Conservation (phyloP, 1,139 yeast genomes). For the Hyphopichia khmerensis region DNA sequence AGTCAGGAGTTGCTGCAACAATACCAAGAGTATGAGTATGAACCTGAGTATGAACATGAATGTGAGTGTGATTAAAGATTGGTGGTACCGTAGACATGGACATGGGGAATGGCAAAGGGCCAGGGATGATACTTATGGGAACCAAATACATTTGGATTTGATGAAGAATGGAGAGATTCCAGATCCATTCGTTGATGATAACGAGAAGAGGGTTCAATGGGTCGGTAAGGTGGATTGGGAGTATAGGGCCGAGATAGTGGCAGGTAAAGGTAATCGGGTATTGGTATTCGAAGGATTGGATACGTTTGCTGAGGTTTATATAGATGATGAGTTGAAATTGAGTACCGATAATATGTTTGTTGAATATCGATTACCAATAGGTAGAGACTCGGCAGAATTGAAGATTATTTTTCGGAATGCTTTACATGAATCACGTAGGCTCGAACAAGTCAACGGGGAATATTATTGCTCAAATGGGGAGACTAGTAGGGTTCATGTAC, state of each 20-base stretch:
- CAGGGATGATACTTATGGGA: constrained; percentile 8
- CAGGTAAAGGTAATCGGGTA: background rate
- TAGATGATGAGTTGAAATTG: constrained; percentile 32
- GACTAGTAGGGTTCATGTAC: constrained; percentile 35
- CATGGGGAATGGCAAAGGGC: background rate
- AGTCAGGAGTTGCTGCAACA: too few relatives aligned
- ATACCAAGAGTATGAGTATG: too few relatives aligned
- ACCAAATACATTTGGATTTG: constrained; percentile 39
- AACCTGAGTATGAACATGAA: too few relatives aligned
- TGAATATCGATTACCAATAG: constrained; percentile 13
- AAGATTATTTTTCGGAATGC: constrained; percentile 22
- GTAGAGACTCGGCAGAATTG: constrained; percentile 13
- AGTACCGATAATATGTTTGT: constrained; percentile 40
- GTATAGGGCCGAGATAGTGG: constrained; percentile 16
- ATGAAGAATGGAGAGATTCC: constrained; percentile 33
- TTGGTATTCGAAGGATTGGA: constrained; percentile 45
- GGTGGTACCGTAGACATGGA: constrained; percentile 3
- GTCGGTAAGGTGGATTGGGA: constrained; percentile 46
- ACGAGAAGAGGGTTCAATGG: constrained; percentile 47
- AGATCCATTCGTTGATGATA: constrained; percentile 42
- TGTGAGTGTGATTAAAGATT: background rate
- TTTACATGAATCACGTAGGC: constrained; percentile 15
- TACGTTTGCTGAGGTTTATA: constrained; percentile 37
- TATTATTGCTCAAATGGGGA: constrained; percentile 38
- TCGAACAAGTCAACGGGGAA: constrained; percentile 19